Percentiles rank a stretch among this genome's conserved stretches.
phyloP scores from a whole-genome alignment of 768 basidiomycete species.

The Agaricus sinodeliciosus region DNA sequence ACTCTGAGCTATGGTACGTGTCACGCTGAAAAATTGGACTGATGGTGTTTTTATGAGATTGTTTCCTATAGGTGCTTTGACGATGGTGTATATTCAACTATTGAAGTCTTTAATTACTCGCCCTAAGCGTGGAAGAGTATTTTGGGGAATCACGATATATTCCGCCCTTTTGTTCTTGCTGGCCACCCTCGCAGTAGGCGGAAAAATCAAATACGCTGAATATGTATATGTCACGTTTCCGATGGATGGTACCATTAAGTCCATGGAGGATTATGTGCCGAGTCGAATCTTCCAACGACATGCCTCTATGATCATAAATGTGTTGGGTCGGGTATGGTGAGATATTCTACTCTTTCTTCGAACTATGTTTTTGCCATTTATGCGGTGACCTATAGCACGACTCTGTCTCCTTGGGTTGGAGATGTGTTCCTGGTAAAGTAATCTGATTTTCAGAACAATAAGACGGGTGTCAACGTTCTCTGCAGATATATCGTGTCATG shows the following conservation, averaged over 20 bases:
- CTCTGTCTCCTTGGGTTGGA: constrained; percentile 27
- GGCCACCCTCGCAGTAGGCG: constrained; percentile 23
- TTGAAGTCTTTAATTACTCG: constrained; percentile 26
- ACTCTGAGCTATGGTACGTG: constrained; percentile 28
- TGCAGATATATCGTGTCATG: constrained; percentile 28
- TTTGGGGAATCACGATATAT: constrained; percentile 29
- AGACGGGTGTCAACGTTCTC: neutral
- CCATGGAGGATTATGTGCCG: constrained; percentile 8
- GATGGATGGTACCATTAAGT: constrained; percentile 9
- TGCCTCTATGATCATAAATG: constrained; percentile 19
- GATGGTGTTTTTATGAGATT: neutral
- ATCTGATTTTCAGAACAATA: neutral
- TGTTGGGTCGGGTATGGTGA: constrained; percentile 27
- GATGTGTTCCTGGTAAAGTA: constrained; percentile 29
- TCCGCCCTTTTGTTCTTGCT: constrained; percentile 25
- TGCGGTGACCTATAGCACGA: constrained; percentile 15
- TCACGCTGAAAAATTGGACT: neutral
- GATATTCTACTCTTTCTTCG: constrained; percentile 2
- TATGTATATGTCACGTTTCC: constrained; percentile 18
- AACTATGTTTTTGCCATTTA: neutral
- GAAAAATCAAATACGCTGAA: constrained; percentile 26
- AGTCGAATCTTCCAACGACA: constrained; percentile 12
- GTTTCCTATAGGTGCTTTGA: constrained; percentile 24
- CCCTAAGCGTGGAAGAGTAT: constrained; percentile 27
- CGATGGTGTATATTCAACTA: constrained; percentile 34